Evolutionary conservation across 441 rosid genomes (phyloP), one percentile per base, ranked within the genome.

Genomic region (Populus hybrid): DNA sequence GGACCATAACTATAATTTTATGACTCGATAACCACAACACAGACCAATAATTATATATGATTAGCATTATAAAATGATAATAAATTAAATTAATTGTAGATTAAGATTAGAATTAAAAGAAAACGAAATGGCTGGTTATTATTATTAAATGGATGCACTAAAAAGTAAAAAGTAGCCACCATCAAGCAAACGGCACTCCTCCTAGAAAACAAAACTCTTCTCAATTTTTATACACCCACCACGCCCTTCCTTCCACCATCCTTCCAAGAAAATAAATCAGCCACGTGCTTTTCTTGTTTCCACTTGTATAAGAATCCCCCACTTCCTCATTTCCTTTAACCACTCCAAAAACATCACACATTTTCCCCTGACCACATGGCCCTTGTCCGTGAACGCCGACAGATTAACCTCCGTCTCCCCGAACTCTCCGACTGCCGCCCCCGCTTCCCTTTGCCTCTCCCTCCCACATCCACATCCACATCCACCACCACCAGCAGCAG

Each of bases 381-480:
- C 11, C 16, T 90, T 0, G 97, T 92, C 45, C 89, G 97, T 10
- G 89, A 90, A 4, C 99, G 99, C 81, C 94, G 94, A 29, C 99
- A 90, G 79, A 75, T 95, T 29, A 95, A 90, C 65, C 98, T 95
- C 79, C 93, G 94, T 56, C 97, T 95, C 31, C 91, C 94, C 4
- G 95, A 92, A 0, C 73, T 76, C 26, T 80, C 97, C 64, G 94
- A 90, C 7, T 90, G 93, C 76, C 86, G 92, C 69, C 91, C 86
- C 6, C 91, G 91, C 18, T 90, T 92, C 80, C 89, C 93, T 31
- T 73, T 82, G 14, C 85, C 94, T 1, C 82, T 89, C 4, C 87
- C 91, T 74, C 86, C 26, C 16, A 81, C 36, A 29, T 42, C 74
- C n/a, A n/a, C n/a, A n/a, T n/a, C n/a, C n/a, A n/a, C n/a, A n/a